Base-by-base conservation (phyloP, 495 filamentous ascomycete genomes). In the Opeltia flavorubescens region DNA sequence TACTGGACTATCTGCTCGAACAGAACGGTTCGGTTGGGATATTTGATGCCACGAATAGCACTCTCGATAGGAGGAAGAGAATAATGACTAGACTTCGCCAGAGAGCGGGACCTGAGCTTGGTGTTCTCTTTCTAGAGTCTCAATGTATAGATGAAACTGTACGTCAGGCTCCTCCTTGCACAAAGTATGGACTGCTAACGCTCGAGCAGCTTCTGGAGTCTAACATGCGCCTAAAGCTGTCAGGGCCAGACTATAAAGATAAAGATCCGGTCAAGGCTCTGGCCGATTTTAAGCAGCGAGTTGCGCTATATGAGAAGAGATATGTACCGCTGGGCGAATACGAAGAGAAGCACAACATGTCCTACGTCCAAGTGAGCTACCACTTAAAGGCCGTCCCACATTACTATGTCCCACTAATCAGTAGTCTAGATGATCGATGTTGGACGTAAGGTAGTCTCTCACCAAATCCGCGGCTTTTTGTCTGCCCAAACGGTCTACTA, bases 181-280 rank as follows among this genome's bases (percentile, higher is more conserved):
- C 38, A 15, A 18, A 12, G 7, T 23, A 3, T 20, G 8, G 5
- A 27, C 20, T 23, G 18, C 39, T 50, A 36, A 54, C n/a, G 4
- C 6, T 9, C 11, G 21, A 61, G n/a, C 59, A 63, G 57, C 70
- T 98, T 30, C 71, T 98, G 30, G 91, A 95, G 60, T 83, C 87
- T 12, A 98, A 98, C 55, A 98, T 96, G 89, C 85, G 88, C 17
- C 64, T 98, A 47, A 98, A 98, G 65, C 78, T 98, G n/a, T 88
- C 83, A 39, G 91, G 91, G 2, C 91, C 91, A 2, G 91, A 98
- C 61, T 98, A 98, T 68, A 86, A 83, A 55, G 84, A 82, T 51
- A 87, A 93, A 58, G 91, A 98, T 60, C 89, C 91, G 1, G 62
- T 75, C 29, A 75, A 75, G 50, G 85, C 91, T 0, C 68, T 95